These are phyloP conservation scores for Immersiella caudata DNA, from an alignment of 495 filamentous ascomycete genomes.

Conservation along the genomic window DNA sequence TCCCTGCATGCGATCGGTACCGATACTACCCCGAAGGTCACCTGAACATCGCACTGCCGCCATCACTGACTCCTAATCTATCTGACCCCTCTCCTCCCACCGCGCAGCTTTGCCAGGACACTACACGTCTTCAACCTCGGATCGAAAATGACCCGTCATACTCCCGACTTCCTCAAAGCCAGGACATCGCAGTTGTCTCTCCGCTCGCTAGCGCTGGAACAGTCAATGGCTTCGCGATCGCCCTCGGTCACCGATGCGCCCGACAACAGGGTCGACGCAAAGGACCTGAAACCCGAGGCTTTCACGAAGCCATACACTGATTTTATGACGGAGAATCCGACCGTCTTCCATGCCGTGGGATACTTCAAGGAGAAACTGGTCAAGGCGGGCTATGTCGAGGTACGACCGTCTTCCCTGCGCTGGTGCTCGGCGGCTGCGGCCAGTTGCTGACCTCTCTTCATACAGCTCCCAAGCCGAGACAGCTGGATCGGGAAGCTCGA, in stretches of 20 bases:
- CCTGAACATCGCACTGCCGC: background rate
- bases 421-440: background rate
- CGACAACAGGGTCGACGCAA: constrained; percentile 34
- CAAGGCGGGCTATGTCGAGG: constrained; percentile 69
- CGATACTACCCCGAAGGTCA: constrained; percentile 9
- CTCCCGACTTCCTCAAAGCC: constrained; percentile 44
- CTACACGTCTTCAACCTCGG: background rate
- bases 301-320: constrained; percentile 85
- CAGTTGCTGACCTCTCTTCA: background rate
- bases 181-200: constrained; percentile 47
- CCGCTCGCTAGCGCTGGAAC: constrained; percentile 35
- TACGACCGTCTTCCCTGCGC: constrained; percentile 27
- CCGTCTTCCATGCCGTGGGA: constrained; percentile 84
- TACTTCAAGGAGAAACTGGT: constrained; percentile 73
- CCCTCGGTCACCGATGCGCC: constrained; percentile 18
- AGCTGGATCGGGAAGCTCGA: constrained; percentile 75
- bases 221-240: constrained; percentile 25
- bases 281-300: constrained; percentile 53
- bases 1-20: constrained; percentile 8
- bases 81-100: background rate
- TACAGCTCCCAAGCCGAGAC: constrained; percentile 74
- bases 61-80: background rate
- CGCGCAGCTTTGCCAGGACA: background rate
- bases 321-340: constrained; percentile 88
- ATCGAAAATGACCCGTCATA: constrained; percentile 43